Evolutionary conservation across 495 filamentous ascomycete genomes (phyloP), one percentile per base, ranked within the genome.

Genomic region (Penicillium coprophilum): DNA sequence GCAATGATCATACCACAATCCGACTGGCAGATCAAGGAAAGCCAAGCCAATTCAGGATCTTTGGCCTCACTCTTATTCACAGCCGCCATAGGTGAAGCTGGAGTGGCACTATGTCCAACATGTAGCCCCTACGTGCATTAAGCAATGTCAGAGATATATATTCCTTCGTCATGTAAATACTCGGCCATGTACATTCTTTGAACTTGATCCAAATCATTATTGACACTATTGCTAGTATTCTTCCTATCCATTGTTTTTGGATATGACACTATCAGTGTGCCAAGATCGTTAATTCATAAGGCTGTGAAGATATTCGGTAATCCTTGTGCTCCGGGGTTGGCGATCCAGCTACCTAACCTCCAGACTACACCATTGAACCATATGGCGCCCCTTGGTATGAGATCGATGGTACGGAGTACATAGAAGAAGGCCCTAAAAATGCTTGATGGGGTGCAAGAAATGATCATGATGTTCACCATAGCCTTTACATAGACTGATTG

Each of bases 331-430:
- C 1, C 15, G 11, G 36, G 15, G 28, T 44, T 46, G 40, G 40
- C 51, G 51, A 53, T 53, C 51, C n/a, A 44, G 41, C 30, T 24
- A 53, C 39, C 34, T 20, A 28, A 43, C 28, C 30, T 12, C 9
- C 21, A 27, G 12, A 24, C n/a, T 30, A 36, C 43, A 19, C n/a
- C 19, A 23, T 11, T 43, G 15, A 3, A 20, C 19, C 15, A 7
- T 38, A 34, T 31, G 28, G 15, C 21, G 56, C 57, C 65, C 65
- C 65, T 68, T 68, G 65, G 59, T 63, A 65, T 65, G 59, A 30
- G 21, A 27, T 51, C 34, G 1, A 17, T 9, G 13, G 5, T 15
- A 27, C 24, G 7, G 0, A 15, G 5, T 15, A 27, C 24, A 27
- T 4, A 15, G 24, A 52, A 20, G n/a, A 31, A 52, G 38, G 27